phyloP scores from a whole-genome alignment of 371 early-diverging fungal genomes.

The Funneliformis caledonium region DNA sequence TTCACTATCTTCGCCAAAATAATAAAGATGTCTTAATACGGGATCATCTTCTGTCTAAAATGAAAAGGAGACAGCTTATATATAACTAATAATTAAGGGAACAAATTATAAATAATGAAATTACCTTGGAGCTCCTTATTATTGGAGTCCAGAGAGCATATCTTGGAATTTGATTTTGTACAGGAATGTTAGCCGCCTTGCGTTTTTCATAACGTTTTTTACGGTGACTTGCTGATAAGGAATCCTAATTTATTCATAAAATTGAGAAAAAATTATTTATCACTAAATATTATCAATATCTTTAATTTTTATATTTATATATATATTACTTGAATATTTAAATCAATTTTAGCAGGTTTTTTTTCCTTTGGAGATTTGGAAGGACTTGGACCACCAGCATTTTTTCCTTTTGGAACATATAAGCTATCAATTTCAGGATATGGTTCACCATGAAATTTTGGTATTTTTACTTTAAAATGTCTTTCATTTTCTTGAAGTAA shows the following conservation, averaged over 20 bases:
- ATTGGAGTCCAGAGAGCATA: conserved; percentile 40
- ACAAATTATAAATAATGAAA: conserved; percentile 1
- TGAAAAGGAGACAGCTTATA: background rate
- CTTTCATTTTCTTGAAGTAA: background rate
- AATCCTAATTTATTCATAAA: background rate
- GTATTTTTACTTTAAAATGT: background rate
- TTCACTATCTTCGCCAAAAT: conserved; percentile 38
- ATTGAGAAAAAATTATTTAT: background rate
- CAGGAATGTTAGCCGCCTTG: background rate
- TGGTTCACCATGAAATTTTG: background rate
- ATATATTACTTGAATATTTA: background rate
- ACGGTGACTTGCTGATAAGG: background rate
- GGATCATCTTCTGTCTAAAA: conserved; percentile 37
- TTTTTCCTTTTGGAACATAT: background rate
- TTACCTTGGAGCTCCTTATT: conserved; percentile 25
- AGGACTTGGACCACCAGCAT: too few relatives aligned
- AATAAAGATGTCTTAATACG: conserved; percentile 36
- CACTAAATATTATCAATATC: background rate
- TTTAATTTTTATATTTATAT: background rate
- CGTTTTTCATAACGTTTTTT: background rate
- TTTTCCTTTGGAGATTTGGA: background rate
- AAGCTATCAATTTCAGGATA: conserved; percentile 8
- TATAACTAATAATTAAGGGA: background rate
- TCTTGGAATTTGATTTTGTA: conserved; percentile 15
- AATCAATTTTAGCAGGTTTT: background rate